A percentile compares a stretch with the other conserved stretches of the same genome.
phyloP scores from a whole-genome alignment of 768 basidiomycete genomes.

The Serendipita vermifera region DNA sequence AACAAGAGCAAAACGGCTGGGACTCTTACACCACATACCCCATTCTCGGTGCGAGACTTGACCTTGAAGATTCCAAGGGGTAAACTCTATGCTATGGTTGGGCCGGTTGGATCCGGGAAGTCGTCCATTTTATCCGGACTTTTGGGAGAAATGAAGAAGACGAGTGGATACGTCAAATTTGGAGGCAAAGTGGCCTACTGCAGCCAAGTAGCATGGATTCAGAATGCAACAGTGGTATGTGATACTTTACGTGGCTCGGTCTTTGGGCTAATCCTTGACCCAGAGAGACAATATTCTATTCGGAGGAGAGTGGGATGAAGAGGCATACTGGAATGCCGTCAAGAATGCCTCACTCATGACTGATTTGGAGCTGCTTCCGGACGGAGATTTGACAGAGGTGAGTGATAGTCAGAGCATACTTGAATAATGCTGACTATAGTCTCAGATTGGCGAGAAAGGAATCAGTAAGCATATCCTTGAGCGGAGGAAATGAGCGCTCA shows the following conservation, averaged over 20 bases:
- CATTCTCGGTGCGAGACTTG: conserved; percentile 41
- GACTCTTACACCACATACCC: conserved; percentile 17
- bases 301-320: conserved; percentile 50
- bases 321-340: conserved; percentile 51
- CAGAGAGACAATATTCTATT: conserved; percentile 58
- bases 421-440: not conserved
- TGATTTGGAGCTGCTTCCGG: conserved; percentile 51
- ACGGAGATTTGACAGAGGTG: conserved; percentile 63
- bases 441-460: conserved; percentile 58
- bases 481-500: conserved; percentile 11
- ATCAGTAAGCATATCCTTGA: conserved; percentile 33
- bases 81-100: conserved; percentile 47
- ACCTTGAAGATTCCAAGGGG: conserved; percentile 45
- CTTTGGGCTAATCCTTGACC: conserved; percentile 3
- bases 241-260: not conserved
- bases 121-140: conserved; percentile 37
- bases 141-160: conserved; percentile 55
- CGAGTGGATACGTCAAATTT: conserved; percentile 40
- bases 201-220: conserved; percentile 66
- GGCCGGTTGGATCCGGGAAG: conserved; percentile 58
- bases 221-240: conserved; percentile 48
- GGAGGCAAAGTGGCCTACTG: conserved; percentile 58
- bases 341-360: conserved; percentile 45
- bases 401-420: conserved; percentile 12
- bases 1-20: not conserved